phyloP scores from a whole-genome alignment of 768 basidiomycete species.

The Suillus cothurnatus region DNA sequence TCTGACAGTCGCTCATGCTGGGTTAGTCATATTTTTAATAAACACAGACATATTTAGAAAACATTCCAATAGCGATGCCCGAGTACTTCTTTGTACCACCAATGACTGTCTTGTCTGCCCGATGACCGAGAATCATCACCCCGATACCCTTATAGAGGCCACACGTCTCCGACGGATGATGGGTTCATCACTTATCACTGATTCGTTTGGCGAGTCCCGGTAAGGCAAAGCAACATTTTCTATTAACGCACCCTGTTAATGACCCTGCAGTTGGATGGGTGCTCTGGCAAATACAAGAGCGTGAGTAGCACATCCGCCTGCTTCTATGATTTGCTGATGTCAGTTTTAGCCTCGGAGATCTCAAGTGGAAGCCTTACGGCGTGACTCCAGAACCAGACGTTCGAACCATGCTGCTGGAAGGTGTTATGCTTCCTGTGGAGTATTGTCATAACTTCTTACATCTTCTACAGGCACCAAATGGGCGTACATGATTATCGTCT shows the following conservation, averaged over 20 bases:
- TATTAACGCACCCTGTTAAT: slow-evolving; percentile 5
- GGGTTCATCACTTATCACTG: slow-evolving; percentile 86
- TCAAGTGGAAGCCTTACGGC: slow-evolving; percentile 86
- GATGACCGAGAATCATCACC: slow-evolving; percentile 95
- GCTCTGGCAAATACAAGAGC: slow-evolving; percentile 90
- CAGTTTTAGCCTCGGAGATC: slow-evolving; percentile 73
- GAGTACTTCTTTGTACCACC: slow-evolving; percentile 79
- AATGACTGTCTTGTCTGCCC: slow-evolving; percentile 72
- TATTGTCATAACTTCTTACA: slow-evolving; percentile 4
- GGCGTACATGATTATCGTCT: slow-evolving; percentile 87
- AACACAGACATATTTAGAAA: not conserved
- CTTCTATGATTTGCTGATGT: slow-evolving; percentile 12
- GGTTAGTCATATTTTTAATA: slow-evolving; percentile 47
- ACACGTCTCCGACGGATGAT: slow-evolving; percentile 86
- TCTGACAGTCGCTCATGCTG: slow-evolving; percentile 91
- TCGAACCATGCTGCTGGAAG: slow-evolving; percentile 70
- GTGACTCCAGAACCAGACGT: slow-evolving; percentile 95
- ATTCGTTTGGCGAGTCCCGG: slow-evolving; percentile 93
- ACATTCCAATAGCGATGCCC: slow-evolving; percentile 68
- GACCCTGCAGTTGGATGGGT: slow-evolving; percentile 83
- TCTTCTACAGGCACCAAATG: slow-evolving; percentile 67
- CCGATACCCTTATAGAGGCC: slow-evolving; percentile 87
- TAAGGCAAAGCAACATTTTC: slow-evolving; percentile 34
- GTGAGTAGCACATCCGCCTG: slow-evolving; percentile 40
- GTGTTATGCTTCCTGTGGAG: slow-evolving; percentile 39